Conservation (phyloP, 192 early-diverging fungal species). For the Coemansia sp. region DNA sequence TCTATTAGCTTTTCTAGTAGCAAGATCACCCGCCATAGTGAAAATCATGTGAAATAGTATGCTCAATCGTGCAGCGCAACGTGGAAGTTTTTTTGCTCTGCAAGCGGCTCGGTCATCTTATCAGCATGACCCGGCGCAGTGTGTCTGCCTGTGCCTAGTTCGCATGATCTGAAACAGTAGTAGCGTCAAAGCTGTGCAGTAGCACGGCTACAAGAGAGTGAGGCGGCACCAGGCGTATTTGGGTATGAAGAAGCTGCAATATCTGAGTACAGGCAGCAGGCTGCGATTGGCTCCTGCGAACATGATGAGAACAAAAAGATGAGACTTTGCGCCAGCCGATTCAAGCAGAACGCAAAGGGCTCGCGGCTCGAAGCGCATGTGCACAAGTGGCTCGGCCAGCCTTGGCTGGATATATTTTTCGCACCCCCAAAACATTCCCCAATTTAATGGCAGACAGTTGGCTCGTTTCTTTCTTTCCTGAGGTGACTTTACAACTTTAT, state of each 20-base stretch:
- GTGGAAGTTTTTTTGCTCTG: slow-evolving; percentile 3
- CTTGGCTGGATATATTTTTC: too few species aligned
- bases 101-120: neutral
- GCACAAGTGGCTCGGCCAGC: too few species aligned
- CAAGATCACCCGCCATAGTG: too few species aligned
- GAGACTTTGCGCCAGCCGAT: too few species aligned
- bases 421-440: slow-evolving; percentile 3
- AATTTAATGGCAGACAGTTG: too few species aligned
- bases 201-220: neutral
- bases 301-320: too few species aligned
- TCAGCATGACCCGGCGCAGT: neutral
- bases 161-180: neutral
- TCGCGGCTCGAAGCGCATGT: too few species aligned
- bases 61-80: neutral
- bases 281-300: neutral
- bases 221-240: neutral
- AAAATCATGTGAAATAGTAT: slow-evolving; percentile 6
- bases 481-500: neutral
- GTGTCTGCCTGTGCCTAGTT: neutral
- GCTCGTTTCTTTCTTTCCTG: too few species aligned
- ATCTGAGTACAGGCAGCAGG: too few species aligned
- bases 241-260: neutral
- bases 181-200: slow-evolving; percentile 2
- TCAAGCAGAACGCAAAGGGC: too few species aligned
- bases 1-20: too few species aligned